A percentile compares a stretch with the other conserved stretches of the same genome.
Evolutionary conservation across 768 basidiomycete species (phyloP).

Genomic region (Amanita muscaria): DNA sequence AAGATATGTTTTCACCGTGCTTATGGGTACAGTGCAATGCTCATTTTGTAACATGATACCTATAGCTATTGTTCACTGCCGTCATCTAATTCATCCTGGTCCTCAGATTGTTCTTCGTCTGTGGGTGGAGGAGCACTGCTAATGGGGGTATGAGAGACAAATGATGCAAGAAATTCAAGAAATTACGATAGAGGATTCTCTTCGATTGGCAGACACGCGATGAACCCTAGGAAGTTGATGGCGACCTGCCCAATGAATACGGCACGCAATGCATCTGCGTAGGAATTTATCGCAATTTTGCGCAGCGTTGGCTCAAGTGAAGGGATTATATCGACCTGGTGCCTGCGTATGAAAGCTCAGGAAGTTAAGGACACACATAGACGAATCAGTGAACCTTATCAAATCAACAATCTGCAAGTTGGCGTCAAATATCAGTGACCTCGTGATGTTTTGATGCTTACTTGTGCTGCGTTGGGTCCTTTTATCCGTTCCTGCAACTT

Average conservation of each 20-base stretch:
- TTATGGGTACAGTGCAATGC: background rate
- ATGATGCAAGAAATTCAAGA: background rate
- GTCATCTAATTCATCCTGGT: constrained; percentile 24
- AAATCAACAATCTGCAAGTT: constrained; percentile 56
- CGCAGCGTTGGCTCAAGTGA: constrained; percentile 44
- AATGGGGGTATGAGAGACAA: constrained; percentile 8
- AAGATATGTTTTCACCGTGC: no score
- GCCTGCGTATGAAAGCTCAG: constrained; percentile 30
- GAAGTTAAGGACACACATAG: no score
- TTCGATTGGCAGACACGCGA: constrained; percentile 68
- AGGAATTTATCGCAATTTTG: constrained; percentile 64
- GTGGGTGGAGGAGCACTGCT: constrained; percentile 60
- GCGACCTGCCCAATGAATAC: constrained; percentile 78
- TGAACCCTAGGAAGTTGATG: constrained; percentile 55
- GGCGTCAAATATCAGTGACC: constrained; percentile 7
- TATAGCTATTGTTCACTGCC: constrained; percentile 14
- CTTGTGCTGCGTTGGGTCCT: constrained; percentile 66
- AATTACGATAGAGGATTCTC: constrained; percentile 58
- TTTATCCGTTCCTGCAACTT: constrained; percentile 68
- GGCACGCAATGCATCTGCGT: constrained; percentile 68
- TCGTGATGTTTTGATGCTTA: constrained; percentile 25
- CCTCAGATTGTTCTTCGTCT: constrained; percentile 48
- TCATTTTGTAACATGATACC: background rate
- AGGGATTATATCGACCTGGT: constrained; percentile 66
- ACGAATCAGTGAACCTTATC: constrained; percentile 41